These are phyloP conservation scores for Cyclotella kingstonii DNA, from an alignment of 108 stramenopile species.

Conservation along the genomic window DNA sequence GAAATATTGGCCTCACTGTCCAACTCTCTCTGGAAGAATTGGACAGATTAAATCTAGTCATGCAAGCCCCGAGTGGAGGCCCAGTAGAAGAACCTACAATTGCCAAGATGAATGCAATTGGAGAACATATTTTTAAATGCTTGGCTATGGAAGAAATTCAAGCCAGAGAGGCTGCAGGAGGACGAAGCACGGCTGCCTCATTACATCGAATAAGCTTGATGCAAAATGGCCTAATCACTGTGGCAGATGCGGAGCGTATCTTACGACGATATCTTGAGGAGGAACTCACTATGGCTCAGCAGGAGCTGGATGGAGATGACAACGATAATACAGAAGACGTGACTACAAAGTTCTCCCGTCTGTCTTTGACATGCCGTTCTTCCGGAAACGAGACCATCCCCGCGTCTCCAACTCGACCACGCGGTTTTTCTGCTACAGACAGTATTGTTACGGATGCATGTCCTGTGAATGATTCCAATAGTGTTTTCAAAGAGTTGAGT, in stretches of 20 bases:
- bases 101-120: no score
- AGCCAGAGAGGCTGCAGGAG: slow-evolving; percentile 12
- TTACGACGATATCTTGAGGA: slow-evolving; percentile 69
- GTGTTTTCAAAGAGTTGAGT: slow-evolving; percentile 74
- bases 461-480: slow-evolving; percentile 23
- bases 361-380: slow-evolving; percentile 38
- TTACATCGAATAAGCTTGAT: slow-evolving; percentile 29
- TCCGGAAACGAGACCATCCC: slow-evolving; percentile 20
- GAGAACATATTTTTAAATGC: slow-evolving; percentile 65
- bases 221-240: slow-evolving; percentile 60
- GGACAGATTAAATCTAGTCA: slow-evolving; percentile 69
- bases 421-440: slow-evolving; percentile 27
- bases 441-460: slow-evolving; percentile 13
- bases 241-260: slow-evolving; percentile 79
- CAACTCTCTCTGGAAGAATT: slow-evolving; percentile 77
- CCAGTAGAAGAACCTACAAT: slow-evolving; percentile 78
- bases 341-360: slow-evolving; percentile 46
- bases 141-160: slow-evolving; percentile 50
- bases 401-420: slow-evolving; percentile 30
- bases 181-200: slow-evolving; percentile 8
- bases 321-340: slow-evolving; percentile 46
- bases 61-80: slow-evolving; percentile 81
- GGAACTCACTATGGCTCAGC: slow-evolving; percentile 57
- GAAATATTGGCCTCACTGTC: slow-evolving; percentile 68
- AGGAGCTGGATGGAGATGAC: slow-evolving; percentile 55